These are phyloP conservation scores for Eruca vesicaria DNA, from an alignment of 441 rosid species.

Conservation along the genomic window DNA sequence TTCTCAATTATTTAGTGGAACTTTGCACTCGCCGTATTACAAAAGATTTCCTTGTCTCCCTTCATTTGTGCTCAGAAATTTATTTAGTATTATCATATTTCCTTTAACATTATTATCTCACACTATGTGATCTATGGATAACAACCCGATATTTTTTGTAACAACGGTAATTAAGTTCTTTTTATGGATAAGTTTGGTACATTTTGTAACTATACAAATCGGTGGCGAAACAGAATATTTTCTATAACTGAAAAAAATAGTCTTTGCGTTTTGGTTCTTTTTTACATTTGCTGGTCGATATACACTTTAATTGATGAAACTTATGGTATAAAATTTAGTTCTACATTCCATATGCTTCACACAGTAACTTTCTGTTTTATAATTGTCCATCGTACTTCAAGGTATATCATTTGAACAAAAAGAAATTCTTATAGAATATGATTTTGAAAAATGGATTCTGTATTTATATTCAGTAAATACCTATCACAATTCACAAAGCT, in stretches of 20 bases:
- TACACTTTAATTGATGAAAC: not conserved
- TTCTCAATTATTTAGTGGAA: conserved; percentile 20
- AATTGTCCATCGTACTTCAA: not conserved
- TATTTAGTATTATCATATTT: not conserved
- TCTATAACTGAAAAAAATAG: not conserved
- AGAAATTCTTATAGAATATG: not conserved
- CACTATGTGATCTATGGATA: not conserved
- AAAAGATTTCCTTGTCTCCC: conserved; percentile 23
- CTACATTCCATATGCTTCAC: not conserved
- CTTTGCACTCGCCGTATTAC: conserved; percentile 15
- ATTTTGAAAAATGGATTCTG: not conserved
- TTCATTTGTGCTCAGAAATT: not conserved
- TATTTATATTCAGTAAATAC: conserved; percentile 11
- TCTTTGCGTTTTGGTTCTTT: not conserved
- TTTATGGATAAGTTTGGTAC: not conserved
- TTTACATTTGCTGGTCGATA: not conserved
- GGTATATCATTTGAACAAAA: not conserved
- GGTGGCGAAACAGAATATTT: not conserved
- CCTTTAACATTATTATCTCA: not conserved
- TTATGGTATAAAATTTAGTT: not conserved
- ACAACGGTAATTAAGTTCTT: not conserved
- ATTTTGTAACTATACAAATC: not conserved
- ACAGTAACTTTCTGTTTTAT: not conserved
- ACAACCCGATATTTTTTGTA: not conserved
- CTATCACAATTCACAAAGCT: not conserved